These are phyloP conservation scores for Saturnispora dispora DNA, from an alignment of 805 yeast species.

Conservation along the genomic window DNA sequence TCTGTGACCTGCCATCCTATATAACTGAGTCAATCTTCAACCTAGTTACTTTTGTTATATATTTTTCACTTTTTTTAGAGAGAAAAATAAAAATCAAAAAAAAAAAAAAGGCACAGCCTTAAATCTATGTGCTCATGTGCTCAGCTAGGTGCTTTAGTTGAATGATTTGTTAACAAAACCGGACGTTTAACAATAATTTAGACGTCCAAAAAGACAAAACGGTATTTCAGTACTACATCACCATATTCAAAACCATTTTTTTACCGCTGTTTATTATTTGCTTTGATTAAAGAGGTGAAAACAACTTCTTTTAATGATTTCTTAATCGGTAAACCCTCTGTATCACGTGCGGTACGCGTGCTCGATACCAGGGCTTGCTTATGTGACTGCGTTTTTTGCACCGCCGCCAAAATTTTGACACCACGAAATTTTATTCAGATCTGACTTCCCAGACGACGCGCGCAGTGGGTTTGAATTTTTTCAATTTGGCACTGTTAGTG, in stretches of 20 bases:
- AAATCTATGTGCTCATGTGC: neutral
- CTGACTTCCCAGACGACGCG: neutral
- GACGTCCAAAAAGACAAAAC: too few relatives aligned
- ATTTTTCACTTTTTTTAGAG: neutral
- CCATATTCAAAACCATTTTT: too few relatives aligned
- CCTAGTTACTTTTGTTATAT: neutral
- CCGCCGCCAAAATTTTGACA: neutral
- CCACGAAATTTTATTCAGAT: neutral
- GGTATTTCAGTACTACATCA: too few relatives aligned
- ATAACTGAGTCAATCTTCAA: neutral
- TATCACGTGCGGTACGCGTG: constrained; percentile 7
- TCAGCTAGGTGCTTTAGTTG: neutral
- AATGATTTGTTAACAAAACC: too few relatives aligned
- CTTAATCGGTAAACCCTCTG: neutral
- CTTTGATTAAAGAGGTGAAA: neutral
- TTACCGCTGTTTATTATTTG: too few relatives aligned
- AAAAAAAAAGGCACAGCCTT: neutral
- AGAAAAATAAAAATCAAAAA: neutral
- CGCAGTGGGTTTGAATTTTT: constrained; percentile 1
- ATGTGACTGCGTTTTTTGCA: constrained; percentile 5
- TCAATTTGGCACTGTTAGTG: neutral
- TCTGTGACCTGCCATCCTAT: constrained; percentile 68
- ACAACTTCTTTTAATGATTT: neutral
- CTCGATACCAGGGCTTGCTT: neutral
- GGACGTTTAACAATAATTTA: too few relatives aligned